Evolutionary conservation across 768 basidiomycete species (phyloP).

Genomic region (Candolleomyces aberdarensis): DNA sequence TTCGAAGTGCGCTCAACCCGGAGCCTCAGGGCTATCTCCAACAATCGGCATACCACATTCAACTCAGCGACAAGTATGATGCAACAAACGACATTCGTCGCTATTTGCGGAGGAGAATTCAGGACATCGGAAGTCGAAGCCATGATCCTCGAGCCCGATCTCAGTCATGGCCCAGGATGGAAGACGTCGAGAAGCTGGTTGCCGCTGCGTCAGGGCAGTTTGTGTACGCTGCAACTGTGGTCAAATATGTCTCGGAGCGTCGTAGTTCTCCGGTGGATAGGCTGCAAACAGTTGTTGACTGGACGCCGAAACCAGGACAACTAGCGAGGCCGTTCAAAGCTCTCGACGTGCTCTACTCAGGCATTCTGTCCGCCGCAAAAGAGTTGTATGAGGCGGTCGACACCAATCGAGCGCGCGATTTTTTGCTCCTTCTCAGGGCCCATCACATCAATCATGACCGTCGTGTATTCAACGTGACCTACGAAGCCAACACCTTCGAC

Average conservation of each 20-base stretch:
- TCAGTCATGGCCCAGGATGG: slow-evolving; percentile 9
- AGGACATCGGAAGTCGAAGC: not conserved
- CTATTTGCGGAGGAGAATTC: not conserved
- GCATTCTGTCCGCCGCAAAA: slow-evolving; percentile 1
- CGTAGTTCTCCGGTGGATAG: not conserved
- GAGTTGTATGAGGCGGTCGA: not conserved
- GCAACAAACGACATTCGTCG: not conserved
- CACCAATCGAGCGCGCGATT: not conserved
- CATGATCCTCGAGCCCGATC: not conserved
- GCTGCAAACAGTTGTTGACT: not conserved
- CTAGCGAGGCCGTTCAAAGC: not conserved
- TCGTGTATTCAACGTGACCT: not conserved
- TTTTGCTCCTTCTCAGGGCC: not conserved
- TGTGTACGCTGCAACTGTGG: slow-evolving; percentile 10
- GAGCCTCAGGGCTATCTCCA: not conserved
- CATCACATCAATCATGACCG: not conserved
- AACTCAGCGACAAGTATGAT: not conserved
- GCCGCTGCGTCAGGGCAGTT: slow-evolving; percentile 11
- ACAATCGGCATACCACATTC: not conserved
- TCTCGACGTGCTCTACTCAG: slow-evolving; percentile 6
- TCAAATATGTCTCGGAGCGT: slow-evolving; percentile 14
- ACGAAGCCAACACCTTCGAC: not conserved
- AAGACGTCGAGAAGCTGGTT: slow-evolving; percentile 7
- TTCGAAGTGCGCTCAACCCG: not conserved
- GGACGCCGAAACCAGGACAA: not conserved